These are phyloP conservation scores for Penicillium bovifimosum DNA, from an alignment of 495 filamentous ascomycete species.

Conservation along the genomic window DNA sequence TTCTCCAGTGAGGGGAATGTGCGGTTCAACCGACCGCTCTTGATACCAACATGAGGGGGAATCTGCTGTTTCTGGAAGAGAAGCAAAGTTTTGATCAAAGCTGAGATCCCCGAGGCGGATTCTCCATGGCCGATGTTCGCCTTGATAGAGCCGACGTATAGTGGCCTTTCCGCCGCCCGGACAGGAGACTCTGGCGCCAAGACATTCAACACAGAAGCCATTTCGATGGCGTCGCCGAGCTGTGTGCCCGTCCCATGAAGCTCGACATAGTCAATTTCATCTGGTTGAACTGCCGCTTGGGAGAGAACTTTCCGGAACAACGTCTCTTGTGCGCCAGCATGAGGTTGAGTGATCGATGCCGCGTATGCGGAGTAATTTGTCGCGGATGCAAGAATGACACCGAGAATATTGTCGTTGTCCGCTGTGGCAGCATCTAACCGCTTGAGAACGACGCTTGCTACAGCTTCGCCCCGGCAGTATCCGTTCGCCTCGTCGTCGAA, in stretches of 20 bases:
- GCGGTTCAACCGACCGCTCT: background rate
- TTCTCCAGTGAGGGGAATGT: background rate
- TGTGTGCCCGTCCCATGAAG: slow-evolving; percentile 45
- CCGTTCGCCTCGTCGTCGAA: slow-evolving; percentile 66
- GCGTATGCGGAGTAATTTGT: slow-evolving; percentile 47
- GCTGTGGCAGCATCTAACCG: slow-evolving; percentile 40
- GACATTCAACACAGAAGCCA: slow-evolving; percentile 25
- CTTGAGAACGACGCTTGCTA: slow-evolving; percentile 42
- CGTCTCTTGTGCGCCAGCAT: slow-evolving; percentile 43
- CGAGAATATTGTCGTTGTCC: slow-evolving; percentile 44
- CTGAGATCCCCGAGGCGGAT: slow-evolving; percentile 25
- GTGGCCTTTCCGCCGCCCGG: background rate
- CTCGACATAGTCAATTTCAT: slow-evolving; percentile 49
- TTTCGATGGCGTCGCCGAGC: slow-evolving; percentile 32
- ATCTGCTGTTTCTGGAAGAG: background rate
- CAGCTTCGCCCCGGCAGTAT: slow-evolving; percentile 56
- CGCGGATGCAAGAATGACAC: slow-evolving; percentile 27
- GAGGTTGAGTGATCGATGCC: slow-evolving; percentile 46
- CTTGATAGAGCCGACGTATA: slow-evolving; percentile 31
- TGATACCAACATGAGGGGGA: background rate
- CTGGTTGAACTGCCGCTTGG: slow-evolving; percentile 40
- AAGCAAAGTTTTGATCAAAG: slow-evolving; percentile 24
- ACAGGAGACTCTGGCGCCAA: slow-evolving; percentile 15
- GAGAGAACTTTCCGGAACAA: slow-evolving; percentile 37
- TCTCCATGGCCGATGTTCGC: slow-evolving; percentile 39